Evolutionary conservation across 768 basidiomycete species (phyloP).

Genomic region (Calocera cornea): DNA sequence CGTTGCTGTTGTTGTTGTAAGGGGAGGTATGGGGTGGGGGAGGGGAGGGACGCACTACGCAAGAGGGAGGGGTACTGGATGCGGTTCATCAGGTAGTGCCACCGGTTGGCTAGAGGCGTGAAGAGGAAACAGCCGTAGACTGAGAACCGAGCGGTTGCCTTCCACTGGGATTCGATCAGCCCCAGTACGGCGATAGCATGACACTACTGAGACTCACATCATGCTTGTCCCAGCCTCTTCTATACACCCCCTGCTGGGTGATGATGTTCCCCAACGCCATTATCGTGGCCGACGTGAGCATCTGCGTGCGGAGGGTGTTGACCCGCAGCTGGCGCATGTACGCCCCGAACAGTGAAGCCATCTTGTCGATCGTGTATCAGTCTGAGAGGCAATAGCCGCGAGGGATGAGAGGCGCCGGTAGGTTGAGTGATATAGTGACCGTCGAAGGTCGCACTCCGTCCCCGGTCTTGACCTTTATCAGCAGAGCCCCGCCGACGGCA

Average conservation of each 20-base stretch:
- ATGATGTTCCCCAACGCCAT: constrained; percentile 7
- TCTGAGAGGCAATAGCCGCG: too few relatives aligned
- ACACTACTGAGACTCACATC: constrained; percentile 7
- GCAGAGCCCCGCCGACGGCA: too few relatives aligned
- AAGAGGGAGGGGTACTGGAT: constrained; percentile 3
- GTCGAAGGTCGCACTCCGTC: too few relatives aligned
- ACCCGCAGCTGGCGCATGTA: constrained; percentile 3
- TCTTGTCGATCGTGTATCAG: background rate
- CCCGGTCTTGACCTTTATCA: too few relatives aligned
- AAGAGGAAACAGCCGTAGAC: constrained; percentile 12
- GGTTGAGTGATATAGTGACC: too few relatives aligned
- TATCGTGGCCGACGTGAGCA: constrained; percentile 12
- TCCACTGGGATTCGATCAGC: constrained; percentile 10
- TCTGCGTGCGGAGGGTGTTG: constrained; percentile 17
- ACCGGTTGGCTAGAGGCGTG: constrained; percentile 14
- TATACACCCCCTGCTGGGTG: constrained; percentile 10
- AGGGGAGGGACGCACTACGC: constrained; percentile 4
- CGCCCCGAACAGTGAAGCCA: constrained; percentile 4
- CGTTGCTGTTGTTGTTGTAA: background rate
- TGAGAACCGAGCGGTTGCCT: constrained; percentile 9
- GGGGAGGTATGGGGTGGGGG: background rate
- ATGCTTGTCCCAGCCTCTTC: constrained; percentile 4
- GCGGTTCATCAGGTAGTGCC: constrained; percentile 11
- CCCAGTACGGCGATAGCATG: too few relatives aligned
- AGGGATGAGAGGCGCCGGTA: too few relatives aligned